Evolutionary conservation across 2,329 filamentous ascomycete genomes (phyloP).

Genomic region (Neurospora sp.): DNA sequence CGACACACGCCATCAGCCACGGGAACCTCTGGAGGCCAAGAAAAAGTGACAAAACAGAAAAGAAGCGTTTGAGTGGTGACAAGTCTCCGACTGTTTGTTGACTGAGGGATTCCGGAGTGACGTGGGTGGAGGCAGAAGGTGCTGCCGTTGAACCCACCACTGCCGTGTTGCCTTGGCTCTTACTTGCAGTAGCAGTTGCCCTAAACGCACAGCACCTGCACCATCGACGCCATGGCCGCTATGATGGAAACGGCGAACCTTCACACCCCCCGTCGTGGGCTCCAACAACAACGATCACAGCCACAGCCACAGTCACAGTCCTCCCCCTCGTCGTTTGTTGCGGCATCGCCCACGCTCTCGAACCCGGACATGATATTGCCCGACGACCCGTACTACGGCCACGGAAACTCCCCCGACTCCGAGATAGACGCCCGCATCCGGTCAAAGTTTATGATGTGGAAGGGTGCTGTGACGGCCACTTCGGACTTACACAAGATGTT

Average conservation of each 20-base stretch:
- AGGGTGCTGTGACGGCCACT: slow-evolving; percentile 25
- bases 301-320: slow-evolving; percentile 28
- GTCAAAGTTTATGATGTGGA: slow-evolving; percentile 44
- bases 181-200: neutral
- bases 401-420: slow-evolving; percentile 41
- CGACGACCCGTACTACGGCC: slow-evolving; percentile 53
- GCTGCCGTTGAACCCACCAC: neutral
- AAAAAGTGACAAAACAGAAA: neutral
- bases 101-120: neutral
- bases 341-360: slow-evolving; percentile 76
- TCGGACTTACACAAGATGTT: slow-evolving; percentile 33
- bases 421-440: slow-evolving; percentile 35
- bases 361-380: slow-evolving; percentile 94
- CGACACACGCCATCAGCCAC: neutral
- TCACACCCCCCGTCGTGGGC: slow-evolving; percentile 3
- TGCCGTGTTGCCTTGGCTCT: neutral
- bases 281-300: slow-evolving; percentile 18
- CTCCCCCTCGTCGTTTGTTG: slow-evolving; percentile 27
- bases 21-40: neutral
- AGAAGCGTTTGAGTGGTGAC: neutral
- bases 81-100: neutral
- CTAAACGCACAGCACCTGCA: neutral
- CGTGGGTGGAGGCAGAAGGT: neutral
- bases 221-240: neutral
- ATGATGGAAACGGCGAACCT: slow-evolving; percentile 19